Evolutionary conservation across 495 filamentous ascomycete genomes (phyloP), one percentile per base, ranked within the genome.

Genomic region (Venustampulla echinocandica): DNA sequence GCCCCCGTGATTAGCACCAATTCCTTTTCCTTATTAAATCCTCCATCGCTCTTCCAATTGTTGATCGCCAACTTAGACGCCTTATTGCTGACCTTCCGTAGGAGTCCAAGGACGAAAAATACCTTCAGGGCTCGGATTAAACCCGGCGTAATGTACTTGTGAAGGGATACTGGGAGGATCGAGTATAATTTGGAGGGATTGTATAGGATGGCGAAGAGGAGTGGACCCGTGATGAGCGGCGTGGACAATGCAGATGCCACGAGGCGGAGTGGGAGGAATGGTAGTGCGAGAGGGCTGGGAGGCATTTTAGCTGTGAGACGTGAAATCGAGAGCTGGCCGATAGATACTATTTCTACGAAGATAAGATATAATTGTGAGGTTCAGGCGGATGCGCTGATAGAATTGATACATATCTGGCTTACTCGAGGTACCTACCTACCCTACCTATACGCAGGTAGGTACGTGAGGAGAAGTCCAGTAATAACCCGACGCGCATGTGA

Each of bases 11-110:
- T 54, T 11, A 65, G 54, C 2, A 69, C 64, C 22, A 87, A 64
- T 62, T 89, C 84, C 49, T 73, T 69, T 27, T 47, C 50, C 32
- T 71, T 63, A 75, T 80, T 84, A 63, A 83, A 72, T 51, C 80
- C 82, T 15, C 59, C 64, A 60, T 83, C 78, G 22, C 53, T 54
- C 28, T 61, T 61, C 62, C 69, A 76, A 54, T 83, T 84, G 62
- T 87, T 86, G 22, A 76, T 49, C 2, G 68, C 71, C 2, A 63
- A 58, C 15, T 64, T 58, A 22, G 74, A 76, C 11, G 82, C 57
- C 56, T 63, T 77, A 4, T 52, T 57, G 58, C 68, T 75, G 7
- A 78, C 17, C 34, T 64, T 60, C 17, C 67, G 62, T 17, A 73
- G 46, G 6, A 81, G 25, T 13, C 67, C 69, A 22, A 82, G 7